Evolutionary conservation across 2,329 filamentous ascomycete genomes (phyloP).

Genomic region (Penicillium vulpinum): DNA sequence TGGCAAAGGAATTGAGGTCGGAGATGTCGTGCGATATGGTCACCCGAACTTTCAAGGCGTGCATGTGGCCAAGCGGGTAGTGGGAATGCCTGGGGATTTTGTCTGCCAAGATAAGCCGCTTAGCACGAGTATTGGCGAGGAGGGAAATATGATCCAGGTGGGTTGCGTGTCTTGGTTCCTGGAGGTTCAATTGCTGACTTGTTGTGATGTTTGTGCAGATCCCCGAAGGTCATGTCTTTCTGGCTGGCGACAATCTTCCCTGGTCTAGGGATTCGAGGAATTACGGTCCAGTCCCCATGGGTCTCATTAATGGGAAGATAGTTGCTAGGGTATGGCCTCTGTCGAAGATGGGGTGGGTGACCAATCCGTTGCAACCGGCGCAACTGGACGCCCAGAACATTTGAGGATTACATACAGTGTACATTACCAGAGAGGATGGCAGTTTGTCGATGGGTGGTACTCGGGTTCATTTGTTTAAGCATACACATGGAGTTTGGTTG

Average conservation of each 20-base stretch:
- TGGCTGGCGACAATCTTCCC: constrained; percentile 82
- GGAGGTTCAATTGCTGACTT: constrained; percentile 2
- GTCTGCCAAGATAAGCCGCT: constrained; percentile 47
- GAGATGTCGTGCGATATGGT: constrained; percentile 77
- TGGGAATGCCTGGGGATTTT: constrained; percentile 67
- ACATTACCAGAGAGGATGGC: background rate
- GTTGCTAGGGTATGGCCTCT: constrained; percentile 53
- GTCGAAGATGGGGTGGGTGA: constrained; percentile 38
- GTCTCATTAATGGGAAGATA: constrained; percentile 79
- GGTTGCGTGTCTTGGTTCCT: constrained; percentile 10
- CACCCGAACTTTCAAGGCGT: constrained; percentile 67
- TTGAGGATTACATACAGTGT: constrained; percentile 1
- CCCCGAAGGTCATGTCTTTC: constrained; percentile 87
- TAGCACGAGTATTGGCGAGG: constrained; percentile 33
- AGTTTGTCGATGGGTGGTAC: background rate
- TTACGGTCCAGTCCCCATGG: constrained; percentile 84
- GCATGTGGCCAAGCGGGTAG: constrained; percentile 73
- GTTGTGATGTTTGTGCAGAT: constrained; percentile 55
- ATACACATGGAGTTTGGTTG: constrained; percentile 32
- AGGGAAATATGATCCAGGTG: constrained; percentile 54
- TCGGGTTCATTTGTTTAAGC: constrained; percentile 8
- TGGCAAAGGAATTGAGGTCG: constrained; percentile 69
- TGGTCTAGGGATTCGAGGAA: constrained; percentile 82
- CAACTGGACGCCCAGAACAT: constrained; percentile 20
- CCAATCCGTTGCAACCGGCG: constrained; percentile 40